A percentile compares a stretch with the other conserved stretches of the same genome.
Evolutionary conservation across 768 basidiomycete species (phyloP).

Genomic region (Dendrothele bispora): DNA sequence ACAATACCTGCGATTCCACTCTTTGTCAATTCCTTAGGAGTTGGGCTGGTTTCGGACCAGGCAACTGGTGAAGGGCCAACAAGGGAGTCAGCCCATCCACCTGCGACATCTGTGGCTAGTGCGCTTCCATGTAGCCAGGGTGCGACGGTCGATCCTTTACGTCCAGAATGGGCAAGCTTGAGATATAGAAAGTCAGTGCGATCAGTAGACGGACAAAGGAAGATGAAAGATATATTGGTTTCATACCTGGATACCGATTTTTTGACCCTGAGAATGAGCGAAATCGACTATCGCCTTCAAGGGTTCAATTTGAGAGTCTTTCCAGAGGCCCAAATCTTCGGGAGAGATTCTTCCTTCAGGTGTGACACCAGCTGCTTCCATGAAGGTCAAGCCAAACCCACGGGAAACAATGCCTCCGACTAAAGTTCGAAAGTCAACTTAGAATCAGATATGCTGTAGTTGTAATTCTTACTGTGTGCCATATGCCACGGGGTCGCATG

Average conservation of each 20-base stretch:
- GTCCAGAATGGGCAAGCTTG: constrained; percentile 67
- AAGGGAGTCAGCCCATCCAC: constrained; percentile 55
- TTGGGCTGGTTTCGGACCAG: constrained; percentile 40
- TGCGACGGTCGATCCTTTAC: constrained; percentile 66
- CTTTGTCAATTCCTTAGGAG: constrained; percentile 55
- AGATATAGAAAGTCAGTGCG: constrained; percentile 16
- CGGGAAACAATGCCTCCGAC: constrained; percentile 54
- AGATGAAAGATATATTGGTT: neutral
- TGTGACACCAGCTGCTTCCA: constrained; percentile 65
- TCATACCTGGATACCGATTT: constrained; percentile 61
- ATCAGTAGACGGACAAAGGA: constrained; percentile 15
- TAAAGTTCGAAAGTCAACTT: constrained; percentile 17
- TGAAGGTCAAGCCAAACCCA: constrained; percentile 54
- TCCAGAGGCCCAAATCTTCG: constrained; percentile 64
- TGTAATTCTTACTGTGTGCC: constrained; percentile 54
- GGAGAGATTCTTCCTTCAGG: constrained; percentile 65
- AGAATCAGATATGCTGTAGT: constrained; percentile 18
- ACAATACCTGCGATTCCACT: constrained; percentile 59
- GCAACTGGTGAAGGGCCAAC: constrained; percentile 56
- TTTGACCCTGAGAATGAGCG: constrained; percentile 66
- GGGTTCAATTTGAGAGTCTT: constrained; percentile 50
- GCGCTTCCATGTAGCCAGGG: constrained; percentile 54
- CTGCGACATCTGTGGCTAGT: constrained; percentile 32
- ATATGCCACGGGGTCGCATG: constrained; percentile 54
- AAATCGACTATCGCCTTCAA: constrained; percentile 60